Evolutionary conservation across 2,329 filamentous ascomycete genomes (phyloP), one percentile per base, ranked within the genome.

Genomic region (Epichloe brachyelytri): DNA sequence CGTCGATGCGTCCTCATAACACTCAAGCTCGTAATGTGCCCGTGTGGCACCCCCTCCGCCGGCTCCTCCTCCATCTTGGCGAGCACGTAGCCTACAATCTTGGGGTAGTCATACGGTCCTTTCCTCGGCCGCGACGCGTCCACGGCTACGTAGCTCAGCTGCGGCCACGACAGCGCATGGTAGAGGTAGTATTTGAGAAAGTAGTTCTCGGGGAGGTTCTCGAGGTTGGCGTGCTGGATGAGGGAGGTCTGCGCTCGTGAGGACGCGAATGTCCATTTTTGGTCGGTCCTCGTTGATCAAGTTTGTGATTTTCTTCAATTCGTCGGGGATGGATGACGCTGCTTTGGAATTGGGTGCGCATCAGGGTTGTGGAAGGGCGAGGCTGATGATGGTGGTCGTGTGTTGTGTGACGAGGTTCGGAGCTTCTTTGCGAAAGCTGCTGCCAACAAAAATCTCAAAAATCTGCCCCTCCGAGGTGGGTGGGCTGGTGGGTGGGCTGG

Each of bases 181-280:
- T 98, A 98, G 64, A 98, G 83, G 75, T 98, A 98, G 78, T 98
- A 98, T 79, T 98, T 98, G 72, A 95, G 87, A 69, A 97, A 97
- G 80, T 98, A 98, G 77, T 98, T 98, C 71, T 98, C 93, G 58
- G 93, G 93, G 50, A 98, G 79, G 75, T 98, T 98, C 68, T 94
- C 95, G 67, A 98, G 90, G 76, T 98, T 97, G 65, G 91, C 91
- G 70, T 94, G 89, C 73, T 98, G 93, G 66, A 98, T 89, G 65
- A 93, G 83, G 88, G 58, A 94, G 86, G 71, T 94, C 88, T 56
- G 82, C 85, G 57, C 88, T 76, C 58, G 81, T 84, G 59, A 98
- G 82, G 57, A 93, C 75, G 58, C 91, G 85, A 71, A 98, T 95
- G 73, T 94, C 88, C 88, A 94, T 97, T 69, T 55, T 71, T 14